Base-by-base conservation (phyloP, 2,329 filamentous ascomycete species). In the Cercospora berteroae region DNA sequence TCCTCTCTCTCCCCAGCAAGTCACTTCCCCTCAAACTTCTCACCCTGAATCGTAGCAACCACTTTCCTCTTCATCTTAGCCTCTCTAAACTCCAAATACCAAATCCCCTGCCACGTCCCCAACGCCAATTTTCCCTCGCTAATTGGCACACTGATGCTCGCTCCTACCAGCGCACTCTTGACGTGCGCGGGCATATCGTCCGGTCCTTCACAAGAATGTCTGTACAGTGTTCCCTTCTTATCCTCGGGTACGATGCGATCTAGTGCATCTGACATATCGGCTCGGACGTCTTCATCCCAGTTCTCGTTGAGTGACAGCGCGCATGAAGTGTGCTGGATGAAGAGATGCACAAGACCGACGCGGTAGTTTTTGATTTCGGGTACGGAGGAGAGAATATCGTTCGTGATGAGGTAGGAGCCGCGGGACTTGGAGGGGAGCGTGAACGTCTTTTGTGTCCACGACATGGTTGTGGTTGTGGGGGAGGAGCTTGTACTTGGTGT, bases 141-240 rank as follows among this genome's bases (percentile, higher is more conserved):
- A 78, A 99, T 97, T 1, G 95, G 95, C 67, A 99, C 90, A 5
- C 89, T 94, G 2, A 98, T 88, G 73, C 91, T 96, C 4, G 94
- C 92, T 13, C 95, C 95, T 31, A 98, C 85, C 60, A 99, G 82
- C 0, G 93, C 91, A 66, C 90, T 93, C 82, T 99, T 99, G 79
- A 99, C 90, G 80, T 99, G 95, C 67, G 93, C 94, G 87, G 95
- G 95, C 93, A 98, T 97, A 80, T 98, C 95, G 82, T 99, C 95
- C 61, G 62, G 63, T 2, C 95, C 95, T 83, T 97, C 95, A 0
- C 90, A 94, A 75, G 87, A 88, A 81, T 99, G 95, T 52, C 92
- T 83, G 81, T 98, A 99, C 56, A 98, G 79, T 5, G 23, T 27
- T 9, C 79, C 79, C 73, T 81, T 80, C 71, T 77, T 86, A 64